Conservation (phyloP, 2,329 filamentous ascomycete genomes). For the Rhinocladiella similis region DNA sequence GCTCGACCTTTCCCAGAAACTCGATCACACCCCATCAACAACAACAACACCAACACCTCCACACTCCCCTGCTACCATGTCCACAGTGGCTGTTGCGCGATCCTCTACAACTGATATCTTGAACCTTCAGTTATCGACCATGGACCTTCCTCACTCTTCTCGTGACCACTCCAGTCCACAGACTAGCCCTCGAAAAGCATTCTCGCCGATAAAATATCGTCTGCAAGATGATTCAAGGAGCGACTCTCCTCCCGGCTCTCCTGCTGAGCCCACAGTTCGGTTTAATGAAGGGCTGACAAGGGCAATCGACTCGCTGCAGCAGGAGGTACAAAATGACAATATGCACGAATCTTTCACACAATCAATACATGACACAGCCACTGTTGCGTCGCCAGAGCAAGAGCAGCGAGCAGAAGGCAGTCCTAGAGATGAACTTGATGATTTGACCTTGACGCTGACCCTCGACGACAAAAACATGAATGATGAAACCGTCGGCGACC, state of each 20-base stretch:
- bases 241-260: conserved; percentile 27
- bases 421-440: conserved; percentile 20
- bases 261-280: conserved; percentile 31
- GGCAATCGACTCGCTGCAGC: conserved; percentile 26
- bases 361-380: conserved; percentile 14
- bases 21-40: conserved; percentile 24
- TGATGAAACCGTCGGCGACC: conserved; percentile 48
- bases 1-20: conserved; percentile 21
- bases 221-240: conserved; percentile 25
- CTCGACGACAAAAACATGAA: conserved; percentile 32
- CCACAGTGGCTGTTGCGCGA: conserved; percentile 9
- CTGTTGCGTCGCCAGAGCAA: conserved; percentile 15
- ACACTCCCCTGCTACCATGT: conserved; percentile 14
- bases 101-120: conserved; percentile 30
- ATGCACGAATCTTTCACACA: conserved; percentile 27
- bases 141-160: conserved; percentile 25
- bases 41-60: conserved; percentile 10
- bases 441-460: conserved; percentile 27
- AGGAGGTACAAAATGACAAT: conserved; percentile 41
- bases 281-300: conserved; percentile 32
- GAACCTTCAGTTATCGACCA: conserved; percentile 25
- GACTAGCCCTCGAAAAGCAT: conserved; percentile 27
- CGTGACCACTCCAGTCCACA: conserved; percentile 9
- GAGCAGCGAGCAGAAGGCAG: neutral
- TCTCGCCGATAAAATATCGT: conserved; percentile 31